These are phyloP conservation scores for Rhodamnia rubescens DNA, from an alignment of 345 rosid genomes.

Conservation along the genomic window DNA sequence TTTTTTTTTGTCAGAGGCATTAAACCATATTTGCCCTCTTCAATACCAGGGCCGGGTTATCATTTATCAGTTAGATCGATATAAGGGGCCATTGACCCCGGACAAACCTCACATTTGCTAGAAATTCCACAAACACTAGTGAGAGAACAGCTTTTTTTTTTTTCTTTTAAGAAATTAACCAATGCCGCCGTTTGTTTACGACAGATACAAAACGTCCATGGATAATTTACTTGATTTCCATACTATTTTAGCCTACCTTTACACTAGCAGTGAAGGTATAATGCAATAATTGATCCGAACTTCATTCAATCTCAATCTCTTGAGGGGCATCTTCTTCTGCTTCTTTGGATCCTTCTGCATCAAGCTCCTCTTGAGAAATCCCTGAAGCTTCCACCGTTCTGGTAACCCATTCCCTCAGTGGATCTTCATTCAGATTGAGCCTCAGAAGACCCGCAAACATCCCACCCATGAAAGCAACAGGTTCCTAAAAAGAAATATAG, in stretches of 20 bases:
- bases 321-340: conserved; percentile 34
- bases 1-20: no score
- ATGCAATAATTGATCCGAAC: neutral
- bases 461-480: conserved; percentile 58
- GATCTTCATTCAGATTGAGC: conserved; percentile 63
- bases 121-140: neutral
- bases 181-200: neutral
- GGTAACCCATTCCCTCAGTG: conserved; percentile 57
- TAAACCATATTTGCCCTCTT: neutral
- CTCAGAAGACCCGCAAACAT: conserved; percentile 56
- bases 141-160: neutral
- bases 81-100: neutral
- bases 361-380: conserved; percentile 26
- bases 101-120: neutral
- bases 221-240: neutral
- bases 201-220: neutral
- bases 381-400: conserved; percentile 52
- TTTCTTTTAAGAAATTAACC: neutral
- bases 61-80: neutral
- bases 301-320: conserved; percentile 48
- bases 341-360: conserved; percentile 12
- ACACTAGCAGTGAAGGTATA: neutral
- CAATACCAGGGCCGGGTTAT: neutral
- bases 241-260: neutral
- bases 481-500: conserved; percentile 27